Percentiles rank a stretch among this genome's conserved stretches.
phyloP scores from a whole-genome alignment of 352 stramenopile species.

The Globisporangium echinulatum region DNA sequence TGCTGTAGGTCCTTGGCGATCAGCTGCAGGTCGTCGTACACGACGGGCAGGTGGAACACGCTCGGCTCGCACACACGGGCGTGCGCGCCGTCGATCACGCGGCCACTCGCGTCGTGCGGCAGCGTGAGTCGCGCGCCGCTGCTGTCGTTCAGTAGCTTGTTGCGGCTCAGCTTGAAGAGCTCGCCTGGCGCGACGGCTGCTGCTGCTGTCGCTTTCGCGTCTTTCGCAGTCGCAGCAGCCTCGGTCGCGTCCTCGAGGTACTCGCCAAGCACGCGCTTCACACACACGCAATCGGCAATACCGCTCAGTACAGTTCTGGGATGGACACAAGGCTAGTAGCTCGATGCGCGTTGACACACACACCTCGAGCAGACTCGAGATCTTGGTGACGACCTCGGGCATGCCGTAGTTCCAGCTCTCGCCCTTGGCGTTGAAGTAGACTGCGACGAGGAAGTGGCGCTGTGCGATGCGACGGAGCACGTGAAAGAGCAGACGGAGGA shows the following conservation, averaged over 20 bases:
- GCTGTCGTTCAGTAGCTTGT: slow-evolving; percentile 33
- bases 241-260: slow-evolving; percentile 52
- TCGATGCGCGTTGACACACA: neutral
- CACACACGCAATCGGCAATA: neutral
- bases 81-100: slow-evolving; percentile 19
- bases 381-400: slow-evolving; percentile 55
- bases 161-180: slow-evolving; percentile 61
- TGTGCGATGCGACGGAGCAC: slow-evolving; percentile 58
- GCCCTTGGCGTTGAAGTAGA: slow-evolving; percentile 56
- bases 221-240: slow-evolving; percentile 12
- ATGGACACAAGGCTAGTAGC: no score
- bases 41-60: slow-evolving; percentile 67
- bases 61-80: slow-evolving; percentile 59
- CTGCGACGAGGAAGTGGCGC: slow-evolving; percentile 55
- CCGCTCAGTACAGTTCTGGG: slow-evolving; percentile 3
- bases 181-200: slow-evolving; percentile 11
- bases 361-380: slow-evolving; percentile 62
- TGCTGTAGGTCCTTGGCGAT: slow-evolving; percentile 59
- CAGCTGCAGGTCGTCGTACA: slow-evolving; percentile 63
- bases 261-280: slow-evolving; percentile 48
- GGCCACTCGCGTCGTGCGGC: slow-evolving; percentile 17
- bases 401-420: slow-evolving; percentile 67
- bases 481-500: slow-evolving; percentile 58
- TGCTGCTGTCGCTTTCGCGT: slow-evolving; percentile 9
- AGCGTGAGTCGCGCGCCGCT: slow-evolving; percentile 15